Conservation (phyloP, 225 moss, liverwort and hornwort genomes). For the Sphagnum contortum region DNA sequence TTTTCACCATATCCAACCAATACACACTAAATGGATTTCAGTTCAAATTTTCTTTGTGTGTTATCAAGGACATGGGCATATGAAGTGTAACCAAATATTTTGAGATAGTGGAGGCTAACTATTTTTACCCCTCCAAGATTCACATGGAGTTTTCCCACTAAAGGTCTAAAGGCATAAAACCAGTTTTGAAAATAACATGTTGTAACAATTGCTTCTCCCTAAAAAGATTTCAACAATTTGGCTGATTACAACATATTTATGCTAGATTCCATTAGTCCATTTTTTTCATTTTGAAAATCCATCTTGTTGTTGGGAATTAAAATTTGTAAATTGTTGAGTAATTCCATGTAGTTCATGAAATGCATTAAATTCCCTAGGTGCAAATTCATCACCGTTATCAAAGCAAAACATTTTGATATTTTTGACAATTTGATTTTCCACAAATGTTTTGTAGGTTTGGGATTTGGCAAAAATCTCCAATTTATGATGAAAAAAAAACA, state of each 20-base stretch:
- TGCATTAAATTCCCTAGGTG: background rate
- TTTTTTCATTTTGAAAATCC: slow-evolving; percentile 4
- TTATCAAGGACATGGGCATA: slow-evolving; percentile 1
- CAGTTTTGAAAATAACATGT: slow-evolving; percentile 1
- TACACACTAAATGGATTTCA: background rate
- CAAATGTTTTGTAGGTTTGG: background rate
- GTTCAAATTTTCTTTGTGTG: slow-evolving; percentile 1
- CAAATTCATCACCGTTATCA: background rate
- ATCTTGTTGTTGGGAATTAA: slow-evolving; percentile 1
- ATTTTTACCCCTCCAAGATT: background rate
- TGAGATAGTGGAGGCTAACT: background rate
- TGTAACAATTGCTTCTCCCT: slow-evolving; percentile 1
- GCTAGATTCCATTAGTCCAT: background rate
- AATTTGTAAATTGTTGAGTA: background rate
- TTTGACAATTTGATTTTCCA: background rate
- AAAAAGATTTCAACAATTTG: background rate
- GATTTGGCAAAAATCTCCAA: background rate
- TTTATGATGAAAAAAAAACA: slow-evolving; percentile 1
- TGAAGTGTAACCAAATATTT: slow-evolving; percentile 1
- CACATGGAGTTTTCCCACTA: background rate
- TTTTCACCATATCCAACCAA: slow-evolving; percentile 4
- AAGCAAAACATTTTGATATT: background rate
- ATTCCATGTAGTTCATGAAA: background rate
- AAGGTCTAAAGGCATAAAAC: background rate
- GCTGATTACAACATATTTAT: background rate